Evolutionary conservation across 1,284 basidiomycete genomes (phyloP).

Genomic region (Uromyces viciae-fabae): DNA sequence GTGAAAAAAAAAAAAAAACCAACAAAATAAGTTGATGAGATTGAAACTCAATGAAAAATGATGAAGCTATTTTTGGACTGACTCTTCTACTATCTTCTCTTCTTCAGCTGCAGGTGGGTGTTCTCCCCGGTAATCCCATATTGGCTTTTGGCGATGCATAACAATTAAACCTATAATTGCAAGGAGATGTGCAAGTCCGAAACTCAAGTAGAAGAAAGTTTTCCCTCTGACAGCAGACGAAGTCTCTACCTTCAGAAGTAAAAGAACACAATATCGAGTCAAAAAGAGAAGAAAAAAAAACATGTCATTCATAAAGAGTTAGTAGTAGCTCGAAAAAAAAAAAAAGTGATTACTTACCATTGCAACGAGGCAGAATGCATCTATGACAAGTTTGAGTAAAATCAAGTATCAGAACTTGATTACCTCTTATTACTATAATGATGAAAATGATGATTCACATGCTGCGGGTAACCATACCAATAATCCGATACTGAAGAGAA

Average conservation of each 20-base stretch:
- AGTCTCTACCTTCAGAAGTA: slow-evolving; percentile 6
- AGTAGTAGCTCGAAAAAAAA: background rate
- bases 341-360: background rate
- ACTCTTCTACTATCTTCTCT: background rate
- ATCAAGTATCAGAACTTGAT: too few species aligned
- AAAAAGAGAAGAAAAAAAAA: background rate
- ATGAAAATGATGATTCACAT: slow-evolving; percentile 19
- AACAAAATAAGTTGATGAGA: too few species aligned
- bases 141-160: background rate
- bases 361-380: slow-evolving; percentile 10
- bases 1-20: too few species aligned
- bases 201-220: slow-evolving; percentile 25
- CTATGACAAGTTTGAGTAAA: too few species aligned
- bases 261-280: background rate
- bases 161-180: slow-evolving; percentile 6
- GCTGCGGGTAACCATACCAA: slow-evolving; percentile 30
- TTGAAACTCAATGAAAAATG: too few species aligned
- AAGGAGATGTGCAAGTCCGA: slow-evolving; percentile 25
- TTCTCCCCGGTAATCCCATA: slow-evolving; percentile 9
- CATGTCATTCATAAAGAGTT: background rate
- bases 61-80: too few species aligned
- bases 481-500: slow-evolving; percentile 7
- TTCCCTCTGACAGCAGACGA: slow-evolving; percentile 19
- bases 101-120: background rate
- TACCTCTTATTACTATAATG: too few species aligned